Evolutionary conservation across 2,329 filamentous ascomycete genomes (phyloP), one percentile per base, ranked within the genome.

Genomic region (Colletotrichum salicis): DNA sequence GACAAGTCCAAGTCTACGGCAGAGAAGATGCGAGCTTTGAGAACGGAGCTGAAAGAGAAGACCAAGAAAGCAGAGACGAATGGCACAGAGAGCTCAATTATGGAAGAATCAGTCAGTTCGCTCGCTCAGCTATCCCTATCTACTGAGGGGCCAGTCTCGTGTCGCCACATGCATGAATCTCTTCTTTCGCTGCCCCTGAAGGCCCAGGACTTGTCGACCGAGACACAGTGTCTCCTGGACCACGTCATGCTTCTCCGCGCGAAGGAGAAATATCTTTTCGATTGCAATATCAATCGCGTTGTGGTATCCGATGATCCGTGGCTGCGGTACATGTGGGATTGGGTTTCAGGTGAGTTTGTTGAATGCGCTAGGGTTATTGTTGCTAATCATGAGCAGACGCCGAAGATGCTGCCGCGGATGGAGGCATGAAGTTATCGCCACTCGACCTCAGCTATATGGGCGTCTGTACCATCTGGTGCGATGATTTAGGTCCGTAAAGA

Each of bases 241-340:
- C 87, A 91, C 72, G 79, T 84, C 4, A 90, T 91, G 85, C 80
- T 92, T 11, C 80, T 89, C 48, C 87, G 90, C 19, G 88, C 89
- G 8, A 88, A 88, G 73, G 89, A 90, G 75, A 87, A 85, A 66
- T 92, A 92, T 73, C 81, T 92, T 0, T 91, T 92, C 72, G 85
- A 95, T 76, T 90, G 90, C 70, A 81, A 82, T 19, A 87, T 84
- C 59, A 96, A 96, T 76, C 87, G 88, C 73, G 82, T 86, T 6
- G 87, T 95, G n/a, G 87, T 93, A 1, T 84, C 86, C 6, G 92
- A 94, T 72, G 91, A 95, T 76, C 89, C 88, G 35, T 94, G 93
- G 89, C 84, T 96, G n/a, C 87, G 90, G 69, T 92, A 93, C 67
- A 84, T 93, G n/a, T 97, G 94, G 94, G 88, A 90, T 58, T 94